Conservation (phyloP, 2,329 filamentous ascomycete species). For the Diaporthe aspalathi region DNA sequence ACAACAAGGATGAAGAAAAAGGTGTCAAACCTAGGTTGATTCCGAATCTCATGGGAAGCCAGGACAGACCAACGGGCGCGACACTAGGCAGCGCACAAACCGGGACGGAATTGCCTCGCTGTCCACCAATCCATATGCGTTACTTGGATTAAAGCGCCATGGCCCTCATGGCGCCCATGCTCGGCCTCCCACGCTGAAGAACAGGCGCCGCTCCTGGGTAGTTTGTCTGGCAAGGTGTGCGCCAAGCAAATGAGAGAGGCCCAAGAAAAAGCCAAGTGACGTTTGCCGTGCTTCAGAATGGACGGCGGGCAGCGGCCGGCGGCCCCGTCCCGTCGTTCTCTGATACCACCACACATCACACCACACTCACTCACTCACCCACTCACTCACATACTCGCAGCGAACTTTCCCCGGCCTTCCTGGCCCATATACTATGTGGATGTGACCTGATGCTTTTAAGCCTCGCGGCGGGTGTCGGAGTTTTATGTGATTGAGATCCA, state of each 20-base stretch:
- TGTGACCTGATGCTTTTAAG: not conserved
- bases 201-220: no score
- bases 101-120: not conserved
- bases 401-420: not conserved
- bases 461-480: not conserved
- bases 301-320: not conserved
- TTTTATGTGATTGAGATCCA: not conserved
- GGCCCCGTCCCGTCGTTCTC: not conserved
- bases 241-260: not conserved
- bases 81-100: not conserved
- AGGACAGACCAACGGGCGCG: no score
- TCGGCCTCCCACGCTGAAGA: not conserved
- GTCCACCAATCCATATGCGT: not conserved
- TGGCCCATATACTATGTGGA: not conserved
- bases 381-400: not conserved
- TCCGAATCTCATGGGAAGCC: no score
- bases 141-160: not conserved
- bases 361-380: not conserved
- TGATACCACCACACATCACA: no score
- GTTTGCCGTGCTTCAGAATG: not conserved
- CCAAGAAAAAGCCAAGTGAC: constrained; percentile 15
- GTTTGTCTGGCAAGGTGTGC: not conserved
- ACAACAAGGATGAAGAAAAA: no score
- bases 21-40: no score
- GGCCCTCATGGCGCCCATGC: not conserved